Base-by-base conservation (phyloP, 176 grass and related monocot genomes). In the Stipa capillata region DNA sequence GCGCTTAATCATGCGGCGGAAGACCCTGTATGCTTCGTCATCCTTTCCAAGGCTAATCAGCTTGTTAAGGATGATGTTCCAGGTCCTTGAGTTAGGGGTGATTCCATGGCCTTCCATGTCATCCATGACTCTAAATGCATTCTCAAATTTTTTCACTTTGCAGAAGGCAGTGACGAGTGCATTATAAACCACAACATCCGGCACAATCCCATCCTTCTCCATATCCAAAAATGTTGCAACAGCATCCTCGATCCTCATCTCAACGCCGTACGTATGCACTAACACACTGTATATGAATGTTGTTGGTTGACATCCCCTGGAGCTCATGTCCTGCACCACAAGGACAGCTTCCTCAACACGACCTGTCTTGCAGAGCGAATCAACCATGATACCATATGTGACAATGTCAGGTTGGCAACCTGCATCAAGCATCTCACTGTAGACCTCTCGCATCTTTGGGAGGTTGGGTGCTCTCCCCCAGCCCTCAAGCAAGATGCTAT, bases 361-460 rank as follows among this genome's bases (percentile, higher is more conserved):
- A 9, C 92, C 73, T 2, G 92, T 76, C 65, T 98, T 98, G 72
- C 95, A 98, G 36, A 98, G 83, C 10, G 95, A 77, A 35, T 98
- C 95, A 1, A 98, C 92, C 90, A 98, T 94, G 65, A 98, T 98
- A 43, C 95, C 85, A 52, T 98, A 98, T 20, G 95, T 98, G 54
- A 98, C 90, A 3, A 98, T 90, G 77, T 98, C 95, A 39, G 92
- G 90, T 28, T 98, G 77, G 57, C 95, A 94, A 59, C 85, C 87
- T 58, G 76, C 73, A 1, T 83, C 82, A 23, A 87, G 48, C 94
- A 94, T 98, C 36, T 94, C 87, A 36, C 27, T 71, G 34, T 92
- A 92, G 11, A 94, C 90, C n/a, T 92, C 78, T 11, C 90, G 85
- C 92, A 98, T 98, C 86, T 94, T 94, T 23, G 92, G 85, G 77